These are phyloP conservation scores for Rhizopus delemar DNA, from an alignment of 371 early-diverging fungal genomes.

Conservation along the genomic window DNA sequence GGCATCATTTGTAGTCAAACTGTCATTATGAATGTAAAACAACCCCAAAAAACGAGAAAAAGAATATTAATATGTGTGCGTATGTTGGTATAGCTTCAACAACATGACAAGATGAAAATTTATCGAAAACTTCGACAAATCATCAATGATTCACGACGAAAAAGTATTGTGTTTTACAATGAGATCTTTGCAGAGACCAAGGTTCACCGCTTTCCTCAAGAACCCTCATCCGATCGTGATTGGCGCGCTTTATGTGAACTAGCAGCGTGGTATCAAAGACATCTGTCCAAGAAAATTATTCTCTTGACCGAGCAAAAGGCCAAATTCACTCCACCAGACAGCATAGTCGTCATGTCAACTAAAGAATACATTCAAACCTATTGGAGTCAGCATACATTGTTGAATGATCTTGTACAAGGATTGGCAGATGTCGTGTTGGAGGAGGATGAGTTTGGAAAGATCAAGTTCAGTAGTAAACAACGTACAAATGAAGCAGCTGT, in stretches of 20 bases:
- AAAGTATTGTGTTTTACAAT: conserved; percentile 67
- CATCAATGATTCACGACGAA: conserved; percentile 54
- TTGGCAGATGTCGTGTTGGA: conserved; percentile 59
- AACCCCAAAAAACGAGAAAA: background rate
- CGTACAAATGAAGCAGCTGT: conserved; percentile 19
- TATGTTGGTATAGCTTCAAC: conserved; percentile 51
- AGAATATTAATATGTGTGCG: background rate
- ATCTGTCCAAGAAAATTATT: conserved; percentile 51
- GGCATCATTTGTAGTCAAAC: conserved; percentile 70
- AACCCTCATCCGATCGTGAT: conserved; percentile 52
- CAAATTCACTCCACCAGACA: background rate
- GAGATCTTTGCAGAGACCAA: conserved; percentile 59
- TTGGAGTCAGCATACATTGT: conserved; percentile 38
- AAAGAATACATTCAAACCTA: conserved; percentile 48
- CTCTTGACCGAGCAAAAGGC: conserved; percentile 50
- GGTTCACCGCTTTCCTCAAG: conserved; percentile 45
- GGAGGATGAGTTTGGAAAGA: conserved; percentile 36
- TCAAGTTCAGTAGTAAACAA: conserved; percentile 27
- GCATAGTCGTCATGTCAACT: conserved; percentile 30
- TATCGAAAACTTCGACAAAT: conserved; percentile 65
- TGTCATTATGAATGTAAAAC: conserved; percentile 58
- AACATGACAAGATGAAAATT: conserved; percentile 60
- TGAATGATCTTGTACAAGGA: conserved; percentile 50
- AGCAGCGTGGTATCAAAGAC: conserved; percentile 61
- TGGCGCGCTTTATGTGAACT: conserved; percentile 60